Evolutionary conservation across 176 grass and related monocot genomes (phyloP), one percentile per base, ranked within the genome.

Genomic region (Aegilops umbellulata): DNA sequence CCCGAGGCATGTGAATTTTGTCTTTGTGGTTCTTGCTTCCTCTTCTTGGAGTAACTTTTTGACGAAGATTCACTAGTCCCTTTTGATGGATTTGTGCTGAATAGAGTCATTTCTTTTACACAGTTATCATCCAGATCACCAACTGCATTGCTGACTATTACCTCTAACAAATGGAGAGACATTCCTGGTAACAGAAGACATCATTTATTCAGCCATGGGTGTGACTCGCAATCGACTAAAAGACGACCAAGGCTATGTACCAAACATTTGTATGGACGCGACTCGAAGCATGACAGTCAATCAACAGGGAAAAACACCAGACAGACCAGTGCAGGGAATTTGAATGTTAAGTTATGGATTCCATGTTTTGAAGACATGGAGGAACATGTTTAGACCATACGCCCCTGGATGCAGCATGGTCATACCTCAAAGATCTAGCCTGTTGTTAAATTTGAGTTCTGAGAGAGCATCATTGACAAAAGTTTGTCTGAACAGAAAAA

Each of bases 21-120:
- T 15, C 74, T 60, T 49, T 91, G 47, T 84, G 75, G 29, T 57
- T 84, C 85, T 39, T 85, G 86, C 82, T 93, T 95, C 86, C 93
- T 92, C 75, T 98, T 98, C 87, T 90, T 95, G 10, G 76, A 86
- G 77, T 86, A 87, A 90, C 30, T 80, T 92, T 90, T 89, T 60
- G 32, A 76, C 36, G 77, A 87, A 78, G 83, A 61, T 87, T 91
- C 88, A 26, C 60, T 90, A 30, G 32, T 83, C 20, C 80, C 74
- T 78, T 90, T 80, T 36, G 78, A 74, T 70, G 69, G 38, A 75
- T 87, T 80, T 69, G 60, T 91, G 49, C 47, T 80, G 22, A 69
- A 60, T 67, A 67, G 22, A 84, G 74, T 58, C 46, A 76, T 60
- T 70, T 85, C 84, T 65, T 74, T 91, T 86, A 42, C 86, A 84